These are phyloP conservation scores for Mortierella alpina DNA, from an alignment of 192 early-diverging fungal genomes.

Conservation along the genomic window DNA sequence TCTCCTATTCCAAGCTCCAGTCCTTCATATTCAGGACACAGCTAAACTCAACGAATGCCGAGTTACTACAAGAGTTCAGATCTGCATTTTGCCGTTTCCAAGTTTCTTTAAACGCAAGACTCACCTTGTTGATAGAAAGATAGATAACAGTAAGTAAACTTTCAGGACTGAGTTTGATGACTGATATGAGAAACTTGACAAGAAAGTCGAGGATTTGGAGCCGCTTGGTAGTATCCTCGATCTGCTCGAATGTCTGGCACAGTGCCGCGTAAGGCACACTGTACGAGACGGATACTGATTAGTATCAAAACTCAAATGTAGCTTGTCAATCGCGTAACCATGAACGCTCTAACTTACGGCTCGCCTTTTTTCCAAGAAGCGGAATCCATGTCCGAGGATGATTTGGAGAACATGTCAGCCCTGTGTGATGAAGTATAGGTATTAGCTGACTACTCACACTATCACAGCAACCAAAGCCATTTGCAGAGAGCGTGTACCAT, in stretches of 20 bases:
- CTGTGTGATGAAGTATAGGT: not conserved
- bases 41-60: conserved; percentile 49
- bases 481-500: conserved; percentile 9
- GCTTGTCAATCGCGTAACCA: not conserved
- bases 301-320: not conserved
- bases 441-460: too few relatives aligned
- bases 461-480: too few relatives aligned
- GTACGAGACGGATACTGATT: not conserved
- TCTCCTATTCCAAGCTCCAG: conserved; percentile 97
- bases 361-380: conserved; percentile 60
- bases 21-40: conserved; percentile 94
- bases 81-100: not conserved
- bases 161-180: conserved; percentile 74
- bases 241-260: conserved; percentile 90
- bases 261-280: conserved; percentile 86
- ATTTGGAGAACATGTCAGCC: conserved; percentile 51
- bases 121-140: conserved; percentile 90
- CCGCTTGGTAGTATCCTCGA: conserved; percentile 92
- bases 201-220: conserved; percentile 79
- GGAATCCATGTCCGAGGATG: conserved; percentile 10
- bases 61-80: not conserved
- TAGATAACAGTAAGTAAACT: conserved; percentile 83
- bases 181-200: conserved; percentile 73
- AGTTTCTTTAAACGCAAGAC: not conserved
- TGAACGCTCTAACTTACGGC: conserved; percentile 34